Conservation (phyloP, 2,329 filamentous ascomycete species). For the Diaporthe capsici region DNA sequence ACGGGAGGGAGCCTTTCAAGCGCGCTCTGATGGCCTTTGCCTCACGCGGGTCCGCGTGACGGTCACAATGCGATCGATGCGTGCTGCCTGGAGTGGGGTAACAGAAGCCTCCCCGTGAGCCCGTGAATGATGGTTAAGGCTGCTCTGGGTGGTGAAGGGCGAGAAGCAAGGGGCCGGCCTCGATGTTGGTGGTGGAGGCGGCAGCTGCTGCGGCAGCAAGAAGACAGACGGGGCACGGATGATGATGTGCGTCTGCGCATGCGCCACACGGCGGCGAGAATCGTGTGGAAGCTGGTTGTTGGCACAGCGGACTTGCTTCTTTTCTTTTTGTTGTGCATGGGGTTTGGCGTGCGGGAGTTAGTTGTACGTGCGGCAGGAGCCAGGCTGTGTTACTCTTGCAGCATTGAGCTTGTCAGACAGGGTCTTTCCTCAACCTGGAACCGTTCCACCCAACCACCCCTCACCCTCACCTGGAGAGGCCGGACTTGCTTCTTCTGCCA, state of each 20-base stretch:
- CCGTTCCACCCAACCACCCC: background rate
- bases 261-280: background rate
- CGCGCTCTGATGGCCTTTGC: background rate
- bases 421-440: conserved; percentile 6
- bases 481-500: conserved; percentile 17
- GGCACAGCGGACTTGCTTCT: conserved; percentile 2
- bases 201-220: background rate
- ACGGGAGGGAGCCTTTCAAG: background rate
- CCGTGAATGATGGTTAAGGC: too few relatives aligned
- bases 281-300: conserved; percentile 1
- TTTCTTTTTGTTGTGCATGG: background rate
- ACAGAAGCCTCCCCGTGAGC: background rate
- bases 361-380: background rate
- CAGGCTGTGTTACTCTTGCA: background rate
- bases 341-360: background rate
- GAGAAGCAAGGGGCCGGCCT: background rate
- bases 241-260: background rate
- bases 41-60: background rate
- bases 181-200: background rate
- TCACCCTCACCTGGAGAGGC: background rate
- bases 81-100: background rate
- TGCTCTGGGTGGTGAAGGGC: background rate
- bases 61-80: background rate
- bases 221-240: background rate
- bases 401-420: background rate